Evolutionary conservation across 2,329 filamentous ascomycete genomes (phyloP).

Genomic region (Colletotrichum lentis): DNA sequence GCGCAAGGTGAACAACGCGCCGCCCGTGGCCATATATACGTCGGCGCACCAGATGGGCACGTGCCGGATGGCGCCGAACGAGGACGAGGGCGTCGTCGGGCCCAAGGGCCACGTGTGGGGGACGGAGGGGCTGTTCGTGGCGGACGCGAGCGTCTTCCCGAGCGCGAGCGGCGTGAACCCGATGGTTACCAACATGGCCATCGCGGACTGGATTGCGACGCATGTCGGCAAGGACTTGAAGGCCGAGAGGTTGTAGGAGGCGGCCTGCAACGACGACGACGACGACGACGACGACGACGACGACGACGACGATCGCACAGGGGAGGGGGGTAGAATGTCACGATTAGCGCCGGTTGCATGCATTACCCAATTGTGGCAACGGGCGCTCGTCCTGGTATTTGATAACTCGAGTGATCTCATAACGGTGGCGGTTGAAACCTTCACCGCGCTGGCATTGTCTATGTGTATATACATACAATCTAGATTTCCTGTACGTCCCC

Average conservation of each 20-base stretch:
- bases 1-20: conserved; percentile 57
- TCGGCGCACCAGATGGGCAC: conserved; percentile 87
- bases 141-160: conserved; percentile 79
- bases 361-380: background rate
- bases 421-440: no score
- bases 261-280: no score
- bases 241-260: conserved; percentile 1
- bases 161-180: conserved; percentile 82
- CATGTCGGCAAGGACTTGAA: conserved; percentile 60
- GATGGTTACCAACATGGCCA: conserved; percentile 80
- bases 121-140: conserved; percentile 70
- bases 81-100: conserved; percentile 65
- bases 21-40: conserved; percentile 62
- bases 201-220: conserved; percentile 71
- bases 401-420: no score
- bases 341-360: background rate
- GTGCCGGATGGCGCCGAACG: conserved; percentile 72
- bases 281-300: background rate
- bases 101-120: conserved; percentile 70
- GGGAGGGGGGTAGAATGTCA: background rate
- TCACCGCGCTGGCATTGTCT: no score
- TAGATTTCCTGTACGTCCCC: no score
- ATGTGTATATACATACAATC: no score
- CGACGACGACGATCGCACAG: background rate
- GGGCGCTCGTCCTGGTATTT: background rate